Conservation (phyloP, 352 stramenopile genomes). For the Phytophthora citricola region DNA sequence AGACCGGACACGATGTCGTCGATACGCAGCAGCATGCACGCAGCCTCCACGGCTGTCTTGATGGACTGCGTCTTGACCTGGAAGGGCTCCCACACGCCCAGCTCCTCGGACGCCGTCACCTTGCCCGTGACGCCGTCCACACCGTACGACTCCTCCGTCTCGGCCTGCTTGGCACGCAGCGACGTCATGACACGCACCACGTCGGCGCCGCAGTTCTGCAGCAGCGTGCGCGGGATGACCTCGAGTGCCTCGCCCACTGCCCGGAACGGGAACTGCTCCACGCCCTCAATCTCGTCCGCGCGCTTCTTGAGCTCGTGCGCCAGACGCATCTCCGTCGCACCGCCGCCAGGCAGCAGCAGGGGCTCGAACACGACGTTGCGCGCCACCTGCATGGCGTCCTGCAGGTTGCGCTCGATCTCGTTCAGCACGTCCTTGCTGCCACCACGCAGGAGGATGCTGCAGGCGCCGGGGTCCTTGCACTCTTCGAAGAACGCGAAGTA, state of each 20-base stretch:
- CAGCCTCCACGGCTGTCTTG: conserved; percentile 99
- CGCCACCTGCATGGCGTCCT: conserved; percentile 99
- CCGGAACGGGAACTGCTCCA: conserved; percentile 98
- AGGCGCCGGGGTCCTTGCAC: conserved; percentile 98
- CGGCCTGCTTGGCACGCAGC: conserved; percentile 93
- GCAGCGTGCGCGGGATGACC: conserved; percentile 98
- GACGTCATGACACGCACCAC: conserved; percentile 98
- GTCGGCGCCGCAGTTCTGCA: conserved; percentile 99
- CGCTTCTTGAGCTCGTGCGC: conserved; percentile 95
- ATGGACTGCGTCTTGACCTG: conserved; percentile 99
- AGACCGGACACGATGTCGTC: conserved; percentile 99
- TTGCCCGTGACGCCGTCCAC: conserved; percentile 89
- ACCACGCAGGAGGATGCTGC: conserved; percentile 98
- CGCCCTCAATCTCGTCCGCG: conserved; percentile 91
- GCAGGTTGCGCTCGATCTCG: conserved; percentile 99
- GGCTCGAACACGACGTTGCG: conserved; percentile 99
- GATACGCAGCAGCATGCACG: conserved; percentile 98
- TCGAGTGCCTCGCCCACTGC: conserved; percentile 98
- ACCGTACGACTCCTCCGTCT: conserved; percentile 78
- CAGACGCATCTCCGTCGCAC: conserved; percentile 99
- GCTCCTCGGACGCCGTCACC: conserved; percentile 95
- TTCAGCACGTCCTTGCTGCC: conserved; percentile 99
- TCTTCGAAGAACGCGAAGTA: conserved; percentile 99
- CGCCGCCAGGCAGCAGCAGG: conserved; percentile 94
- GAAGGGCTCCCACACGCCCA: conserved; percentile 99